Percentiles rank a stretch among this genome's conserved stretches.
Evolutionary conservation across 441 rosid genomes (phyloP).

Genomic region (Macaranga tanarius): DNA sequence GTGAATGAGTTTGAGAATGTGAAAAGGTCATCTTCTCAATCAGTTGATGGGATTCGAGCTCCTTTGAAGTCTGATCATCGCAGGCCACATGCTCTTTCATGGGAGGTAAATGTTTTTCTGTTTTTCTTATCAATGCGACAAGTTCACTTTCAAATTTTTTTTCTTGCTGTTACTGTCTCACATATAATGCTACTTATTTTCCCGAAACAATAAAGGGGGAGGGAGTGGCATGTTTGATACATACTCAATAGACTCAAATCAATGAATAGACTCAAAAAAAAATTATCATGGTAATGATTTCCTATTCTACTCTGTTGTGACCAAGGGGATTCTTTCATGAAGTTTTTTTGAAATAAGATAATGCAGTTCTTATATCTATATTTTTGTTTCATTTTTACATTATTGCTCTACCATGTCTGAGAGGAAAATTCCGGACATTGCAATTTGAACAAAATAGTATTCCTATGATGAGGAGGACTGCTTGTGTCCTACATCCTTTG

Average conservation of each 20-base stretch:
- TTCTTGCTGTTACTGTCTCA: not conserved
- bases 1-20: constrained; percentile 66
- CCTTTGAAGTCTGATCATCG: constrained; percentile 65
- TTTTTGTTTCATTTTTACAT: not conserved
- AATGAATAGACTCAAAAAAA: not conserved
- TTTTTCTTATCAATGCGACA: constrained; percentile 5
- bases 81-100: constrained; percentile 83
- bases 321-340: not conserved
- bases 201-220: not conserved
- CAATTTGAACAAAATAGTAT: too few species aligned
- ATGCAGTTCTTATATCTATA: not conserved
- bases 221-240: not conserved
- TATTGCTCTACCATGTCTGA: not conserved
- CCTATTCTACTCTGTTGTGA: not conserved
- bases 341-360: not conserved
- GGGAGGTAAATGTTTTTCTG: constrained; percentile 60
- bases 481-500: too few species aligned
- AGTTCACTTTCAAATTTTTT: constrained; percentile 5
- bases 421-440: not conserved
- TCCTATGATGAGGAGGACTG: too few species aligned
- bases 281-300: not conserved
- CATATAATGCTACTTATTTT: not conserved
- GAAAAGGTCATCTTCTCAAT: constrained; percentile 48
- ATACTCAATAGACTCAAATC: not conserved
- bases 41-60: constrained; percentile 40